A percentile compares a stretch with the other conserved stretches of the same genome.
These are phyloP conservation scores for Hypoxylon sp. DNA, from an alignment of 2,329 filamentous ascomycete genomes.

Conservation along the genomic window DNA sequence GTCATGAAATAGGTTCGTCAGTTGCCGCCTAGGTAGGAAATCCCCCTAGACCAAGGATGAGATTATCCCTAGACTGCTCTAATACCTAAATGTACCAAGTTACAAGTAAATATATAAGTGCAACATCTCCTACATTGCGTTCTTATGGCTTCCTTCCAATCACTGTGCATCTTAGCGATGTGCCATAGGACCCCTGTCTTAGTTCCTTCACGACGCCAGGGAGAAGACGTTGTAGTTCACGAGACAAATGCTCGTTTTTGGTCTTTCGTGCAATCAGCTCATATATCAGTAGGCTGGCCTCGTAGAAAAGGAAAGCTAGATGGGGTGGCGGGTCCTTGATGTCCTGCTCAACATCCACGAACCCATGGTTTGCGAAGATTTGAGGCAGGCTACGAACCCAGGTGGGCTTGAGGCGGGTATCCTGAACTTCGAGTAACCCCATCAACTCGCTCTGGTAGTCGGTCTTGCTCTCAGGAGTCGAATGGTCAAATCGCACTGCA, in stretches of 20 bases:
- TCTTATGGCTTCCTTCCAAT: constrained; percentile 7
- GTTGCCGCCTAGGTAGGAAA: no score
- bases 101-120: no score
- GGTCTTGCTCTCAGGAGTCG: not conserved
- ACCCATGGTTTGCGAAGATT: constrained; percentile 13
- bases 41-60: no score
- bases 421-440: not conserved
- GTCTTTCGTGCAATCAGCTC: constrained; percentile 39
- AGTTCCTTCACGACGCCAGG: constrained; percentile 28
- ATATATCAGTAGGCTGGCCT: constrained; percentile 34
- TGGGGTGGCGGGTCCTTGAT: constrained; percentile 13
- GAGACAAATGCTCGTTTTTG: constrained; percentile 31
- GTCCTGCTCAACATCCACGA: constrained; percentile 27
- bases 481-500: no score
- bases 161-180: not conserved
- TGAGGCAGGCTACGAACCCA: constrained; percentile 15
- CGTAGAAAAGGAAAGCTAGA: constrained; percentile 9
- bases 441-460: not conserved
- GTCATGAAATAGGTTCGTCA: no score
- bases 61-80: no score
- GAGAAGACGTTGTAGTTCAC: constrained; percentile 27
- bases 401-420: constrained; percentile 14
- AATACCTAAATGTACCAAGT: no score
- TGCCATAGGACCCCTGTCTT: constrained; percentile 25
- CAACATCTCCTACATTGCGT: no score